Evolutionary conservation across 495 filamentous ascomycete genomes (phyloP).

Genomic region (Penicillium bialowiezense): DNA sequence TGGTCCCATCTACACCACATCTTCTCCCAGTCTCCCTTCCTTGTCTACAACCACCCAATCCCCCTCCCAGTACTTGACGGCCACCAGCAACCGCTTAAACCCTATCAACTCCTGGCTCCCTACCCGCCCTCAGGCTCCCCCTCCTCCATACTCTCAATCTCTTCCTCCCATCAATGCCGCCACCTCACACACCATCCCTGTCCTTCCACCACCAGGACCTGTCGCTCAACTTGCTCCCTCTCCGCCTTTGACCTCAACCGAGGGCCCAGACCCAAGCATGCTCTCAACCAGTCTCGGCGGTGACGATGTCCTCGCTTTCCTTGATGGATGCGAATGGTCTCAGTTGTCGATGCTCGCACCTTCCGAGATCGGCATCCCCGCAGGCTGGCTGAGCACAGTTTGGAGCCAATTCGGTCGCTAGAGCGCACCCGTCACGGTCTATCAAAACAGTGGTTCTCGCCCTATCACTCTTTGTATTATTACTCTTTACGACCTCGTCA

Average conservation of each 20-base stretch:
- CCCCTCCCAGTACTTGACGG: slow-evolving; percentile 30
- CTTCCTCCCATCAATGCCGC: slow-evolving; percentile 41
- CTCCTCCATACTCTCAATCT: slow-evolving; percentile 39
- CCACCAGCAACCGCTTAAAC: slow-evolving; percentile 37
- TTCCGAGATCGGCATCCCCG: slow-evolving; percentile 35
- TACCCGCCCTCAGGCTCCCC: slow-evolving; percentile 32
- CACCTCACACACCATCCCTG: slow-evolving; percentile 25
- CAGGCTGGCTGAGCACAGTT: slow-evolving; percentile 42
- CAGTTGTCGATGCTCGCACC: slow-evolving; percentile 29
- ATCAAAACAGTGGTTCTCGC: neutral
- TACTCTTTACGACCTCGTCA: slow-evolving; percentile 18
- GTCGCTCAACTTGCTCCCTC: slow-evolving; percentile 36
- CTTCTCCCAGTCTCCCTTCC: slow-evolving; percentile 38
- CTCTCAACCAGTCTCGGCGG: slow-evolving; percentile 41
- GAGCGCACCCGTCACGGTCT: neutral
- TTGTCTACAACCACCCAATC: slow-evolving; percentile 30
- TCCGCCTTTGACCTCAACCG: slow-evolving; percentile 35
- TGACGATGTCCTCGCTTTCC: slow-evolving; percentile 47
- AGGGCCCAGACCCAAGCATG: slow-evolving; percentile 25
- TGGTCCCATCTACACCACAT: slow-evolving; percentile 32
- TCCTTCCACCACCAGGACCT: slow-evolving; percentile 35
- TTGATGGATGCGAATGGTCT: slow-evolving; percentile 44
- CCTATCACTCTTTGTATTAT: slow-evolving; percentile 12
- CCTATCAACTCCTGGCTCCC: slow-evolving; percentile 43
- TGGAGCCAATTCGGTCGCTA: slow-evolving; percentile 38